Evolutionary conservation across 441 rosid genomes (phyloP).

Genomic region (Adansonia grandidieri): DNA sequence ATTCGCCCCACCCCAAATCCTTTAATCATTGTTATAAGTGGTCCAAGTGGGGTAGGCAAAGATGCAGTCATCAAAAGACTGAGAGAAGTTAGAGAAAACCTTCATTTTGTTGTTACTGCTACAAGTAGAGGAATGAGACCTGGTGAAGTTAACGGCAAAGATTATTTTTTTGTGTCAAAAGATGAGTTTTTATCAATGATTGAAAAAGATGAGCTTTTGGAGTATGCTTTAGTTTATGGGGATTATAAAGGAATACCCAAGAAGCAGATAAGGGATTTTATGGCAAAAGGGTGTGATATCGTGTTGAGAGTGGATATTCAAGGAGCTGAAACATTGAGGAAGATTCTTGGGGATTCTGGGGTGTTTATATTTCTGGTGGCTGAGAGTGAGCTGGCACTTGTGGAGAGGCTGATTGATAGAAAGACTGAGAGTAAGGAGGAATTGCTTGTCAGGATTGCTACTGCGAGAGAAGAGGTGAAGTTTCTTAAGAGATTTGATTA

Average conservation of each 20-base stretch:
- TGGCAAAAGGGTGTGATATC: conserved; percentile 72
- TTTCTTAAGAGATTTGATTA: conserved; percentile 72
- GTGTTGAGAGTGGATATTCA: conserved; percentile 91
- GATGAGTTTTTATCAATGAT: conserved; percentile 75
- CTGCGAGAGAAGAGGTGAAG: conserved; percentile 85
- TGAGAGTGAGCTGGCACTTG: conserved; percentile 79
- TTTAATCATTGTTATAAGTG: conserved; percentile 73
- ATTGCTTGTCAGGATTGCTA: conserved; percentile 75
- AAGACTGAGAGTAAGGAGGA: conserved; percentile 79
- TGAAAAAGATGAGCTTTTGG: conserved; percentile 70
- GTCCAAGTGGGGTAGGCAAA: conserved; percentile 93
- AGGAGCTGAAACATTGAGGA: conserved; percentile 76
- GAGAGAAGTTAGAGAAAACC: conserved; percentile 53
- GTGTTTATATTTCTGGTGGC: conserved; percentile 86
- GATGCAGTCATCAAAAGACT: conserved; percentile 80
- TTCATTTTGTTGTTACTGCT: conserved; percentile 93
- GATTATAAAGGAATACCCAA: conserved; percentile 90
- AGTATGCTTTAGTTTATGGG: conserved; percentile 86
- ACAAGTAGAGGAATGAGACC: conserved; percentile 74
- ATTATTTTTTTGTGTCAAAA: conserved; percentile 70
- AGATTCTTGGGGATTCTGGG: conserved; percentile 60
- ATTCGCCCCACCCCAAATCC: conserved; percentile 60
- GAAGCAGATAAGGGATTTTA: conserved; percentile 59
- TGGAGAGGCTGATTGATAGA: conserved; percentile 81
- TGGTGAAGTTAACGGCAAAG: conserved; percentile 80